Base-by-base conservation (phyloP, 495 filamentous ascomycete species). In the Bombardia bombarda region DNA sequence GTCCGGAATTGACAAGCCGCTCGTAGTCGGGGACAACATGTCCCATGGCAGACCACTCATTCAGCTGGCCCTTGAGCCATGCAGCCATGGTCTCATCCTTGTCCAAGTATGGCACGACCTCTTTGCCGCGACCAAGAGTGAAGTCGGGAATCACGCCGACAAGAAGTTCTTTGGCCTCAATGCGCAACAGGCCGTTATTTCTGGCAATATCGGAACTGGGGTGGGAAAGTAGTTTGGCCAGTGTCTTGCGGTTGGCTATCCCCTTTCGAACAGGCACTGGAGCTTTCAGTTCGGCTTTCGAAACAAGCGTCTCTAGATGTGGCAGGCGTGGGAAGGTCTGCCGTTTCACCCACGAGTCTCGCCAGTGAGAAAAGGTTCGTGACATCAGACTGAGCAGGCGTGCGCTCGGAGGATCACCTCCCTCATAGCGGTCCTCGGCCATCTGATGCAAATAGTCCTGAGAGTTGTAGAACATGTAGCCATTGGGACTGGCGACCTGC, bases 311-410 rank as follows among this genome's bases (percentile, higher is more conserved):
- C 32, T 35, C 35, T 7, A 38, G 21, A 9, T 38, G 35, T 5
- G 35, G 35, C 41, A 43, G 41, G 2, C 41, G 32, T 4, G 41
- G 41, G 19, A 43, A 43, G 22, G 23, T 17, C 41, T 43, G 41
- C 4, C 32, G 20, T 23, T 36, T 34, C 41, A 43, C 30, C 41
- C 41, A 43, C 14, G 41, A 43, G 32, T 43, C 41, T 20, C 41
- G 41, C 41, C 41, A 43, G 20, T 43, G 41, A 7, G 41, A 43
- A 7, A 43, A 43, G 31, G 41, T 26, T 17, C 41, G 20, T 9
- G 41, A 18, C 31, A 43, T 35, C 19, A 43, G 21, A 23, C 41
- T 43, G 41, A 43, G 41, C 20, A 43, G 32, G 2, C 41, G 41
- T 9, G 26, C 31, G 24, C 30, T 55, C 40, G 17, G 22, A 2